Evolutionary conservation across 225 moss, liverwort and hornwort genomes (phyloP).

Genomic region (Bryum argenteum): DNA sequence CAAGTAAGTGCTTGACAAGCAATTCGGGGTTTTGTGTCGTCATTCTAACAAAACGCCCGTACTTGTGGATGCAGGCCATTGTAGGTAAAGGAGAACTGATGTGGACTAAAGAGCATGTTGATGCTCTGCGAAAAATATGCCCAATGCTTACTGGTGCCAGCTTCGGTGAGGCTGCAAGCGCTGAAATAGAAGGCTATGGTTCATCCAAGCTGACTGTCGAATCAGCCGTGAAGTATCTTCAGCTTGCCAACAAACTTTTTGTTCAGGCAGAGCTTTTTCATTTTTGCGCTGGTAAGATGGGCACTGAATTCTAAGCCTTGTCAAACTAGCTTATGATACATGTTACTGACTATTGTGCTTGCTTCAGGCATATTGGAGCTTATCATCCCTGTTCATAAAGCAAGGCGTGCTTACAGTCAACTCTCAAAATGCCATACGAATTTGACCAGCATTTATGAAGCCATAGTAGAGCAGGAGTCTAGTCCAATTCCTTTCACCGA

Average conservation of each 20-base stretch:
- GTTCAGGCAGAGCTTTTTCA: slow-evolving; percentile 95
- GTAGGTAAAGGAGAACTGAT: slow-evolving; percentile 87
- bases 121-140: slow-evolving; percentile 84
- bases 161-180: slow-evolving; percentile 91
- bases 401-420: slow-evolving; percentile 89
- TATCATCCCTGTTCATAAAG: slow-evolving; percentile 96
- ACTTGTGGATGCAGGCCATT: slow-evolving; percentile 67
- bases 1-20: slow-evolving; percentile 6
- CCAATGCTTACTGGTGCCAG: slow-evolving; percentile 95
- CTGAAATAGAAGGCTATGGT: slow-evolving; percentile 99
- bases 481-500: slow-evolving; percentile 97
- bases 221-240: slow-evolving; percentile 98
- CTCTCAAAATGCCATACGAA: slow-evolving; percentile 97
- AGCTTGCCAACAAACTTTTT: slow-evolving; percentile 96
- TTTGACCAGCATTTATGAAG: slow-evolving; percentile 90
- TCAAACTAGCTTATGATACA: not conserved
- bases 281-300: slow-evolving; percentile 85
- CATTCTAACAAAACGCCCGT: slow-evolving; percentile 19
- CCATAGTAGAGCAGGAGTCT: slow-evolving; percentile 91
- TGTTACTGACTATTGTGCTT: slow-evolving; percentile 28
- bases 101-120: slow-evolving; percentile 96
- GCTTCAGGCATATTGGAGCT: slow-evolving; percentile 88
- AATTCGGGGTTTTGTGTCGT: not conserved
- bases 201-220: slow-evolving; percentile 97
- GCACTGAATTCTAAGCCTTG: not conserved